These are phyloP conservation scores for Trichophyton simii DNA, from an alignment of 2,329 filamentous ascomycete species.

Conservation along the genomic window DNA sequence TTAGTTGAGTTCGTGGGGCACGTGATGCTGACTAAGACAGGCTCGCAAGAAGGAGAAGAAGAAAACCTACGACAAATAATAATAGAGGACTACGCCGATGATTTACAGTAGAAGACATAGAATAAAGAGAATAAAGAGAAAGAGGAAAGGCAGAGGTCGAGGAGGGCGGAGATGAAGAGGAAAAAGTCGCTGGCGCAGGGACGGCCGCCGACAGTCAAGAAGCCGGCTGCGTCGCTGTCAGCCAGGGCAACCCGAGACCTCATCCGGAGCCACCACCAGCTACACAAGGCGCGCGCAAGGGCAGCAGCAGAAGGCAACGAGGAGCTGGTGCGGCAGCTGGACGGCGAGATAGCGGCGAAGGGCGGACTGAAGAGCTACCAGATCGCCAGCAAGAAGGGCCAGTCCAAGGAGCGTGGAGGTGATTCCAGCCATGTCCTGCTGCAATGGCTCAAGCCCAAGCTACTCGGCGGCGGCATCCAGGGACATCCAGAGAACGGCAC, in stretches of 20 bases:
- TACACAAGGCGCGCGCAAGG: slow-evolving; percentile 44
- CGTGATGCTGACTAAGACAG: neutral
- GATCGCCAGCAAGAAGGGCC: slow-evolving; percentile 49
- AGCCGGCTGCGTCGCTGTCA: slow-evolving; percentile 34
- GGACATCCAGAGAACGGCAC: neutral
- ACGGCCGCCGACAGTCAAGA: slow-evolving; percentile 33
- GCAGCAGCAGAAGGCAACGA: slow-evolving; percentile 38
- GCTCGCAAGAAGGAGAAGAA: neutral
- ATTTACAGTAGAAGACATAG: neutral
- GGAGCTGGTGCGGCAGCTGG: slow-evolving; percentile 31
- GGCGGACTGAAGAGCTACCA: slow-evolving; percentile 51
- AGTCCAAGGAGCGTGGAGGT: slow-evolving; percentile 48
- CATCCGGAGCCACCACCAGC: slow-evolving; percentile 47
- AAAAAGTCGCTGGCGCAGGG: slow-evolving; percentile 32
- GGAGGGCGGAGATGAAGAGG: neutral
- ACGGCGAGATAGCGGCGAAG: slow-evolving; percentile 40
- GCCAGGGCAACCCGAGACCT: slow-evolving; percentile 46
- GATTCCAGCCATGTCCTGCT: slow-evolving; percentile 50
- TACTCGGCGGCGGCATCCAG: slow-evolving; percentile 16
- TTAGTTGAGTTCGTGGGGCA: neutral
- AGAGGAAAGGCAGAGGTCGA: neutral
- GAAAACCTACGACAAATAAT: too few relatives aligned
- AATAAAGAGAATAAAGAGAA: neutral
- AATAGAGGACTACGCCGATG: too few relatives aligned
- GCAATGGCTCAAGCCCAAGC: slow-evolving; percentile 40